Percentiles rank a stretch among this genome's conserved stretches.
Conservation (phyloP, 129 eudicot genomes). For the Apium graveolens region DNA sequence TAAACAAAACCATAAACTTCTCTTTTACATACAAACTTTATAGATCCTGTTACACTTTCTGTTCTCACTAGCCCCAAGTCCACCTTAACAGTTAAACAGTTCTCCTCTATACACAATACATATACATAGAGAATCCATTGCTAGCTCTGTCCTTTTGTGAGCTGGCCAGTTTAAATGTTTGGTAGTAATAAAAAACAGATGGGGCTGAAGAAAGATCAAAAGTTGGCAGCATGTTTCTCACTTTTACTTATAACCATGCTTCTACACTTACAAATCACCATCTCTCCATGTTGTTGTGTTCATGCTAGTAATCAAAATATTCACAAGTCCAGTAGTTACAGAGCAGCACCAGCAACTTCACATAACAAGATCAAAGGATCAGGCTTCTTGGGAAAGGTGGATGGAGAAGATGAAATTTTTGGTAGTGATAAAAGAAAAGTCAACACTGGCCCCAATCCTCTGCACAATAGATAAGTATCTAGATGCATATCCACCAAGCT, state of each 20-base stretch:
- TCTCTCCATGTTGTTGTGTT: conserved; percentile 22
- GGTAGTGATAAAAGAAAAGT: conserved; percentile 49
- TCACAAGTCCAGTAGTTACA: conserved; percentile 16
- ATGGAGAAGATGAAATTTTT: conserved; percentile 25
- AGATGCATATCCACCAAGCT: neutral
- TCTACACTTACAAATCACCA: conserved; percentile 12
- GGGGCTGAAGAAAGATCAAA: conserved; percentile 20
- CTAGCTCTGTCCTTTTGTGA: conserved; percentile 11
- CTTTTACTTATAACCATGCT: conserved; percentile 26
- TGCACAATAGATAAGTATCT: conserved; percentile 44
- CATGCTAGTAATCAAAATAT: conserved; percentile 4
- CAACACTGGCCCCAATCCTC: conserved; percentile 58
- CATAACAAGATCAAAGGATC: neutral
- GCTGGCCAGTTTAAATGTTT: neutral
- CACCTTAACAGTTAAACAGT: neutral
- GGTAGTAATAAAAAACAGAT: conserved; percentile 9
- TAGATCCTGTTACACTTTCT: neutral
- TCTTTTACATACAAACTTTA: neutral
- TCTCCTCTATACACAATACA: neutral
- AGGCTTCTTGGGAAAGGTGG: neutral
- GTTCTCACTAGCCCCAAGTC: neutral
- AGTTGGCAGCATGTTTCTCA: conserved; percentile 19
- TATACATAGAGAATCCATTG: neutral
- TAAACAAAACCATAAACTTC: neutral
- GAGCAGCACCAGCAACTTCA: conserved; percentile 2